Evolutionary conservation across 208 protist genomes (phyloP).

Genomic region (Leishmania amazonensis): DNA sequence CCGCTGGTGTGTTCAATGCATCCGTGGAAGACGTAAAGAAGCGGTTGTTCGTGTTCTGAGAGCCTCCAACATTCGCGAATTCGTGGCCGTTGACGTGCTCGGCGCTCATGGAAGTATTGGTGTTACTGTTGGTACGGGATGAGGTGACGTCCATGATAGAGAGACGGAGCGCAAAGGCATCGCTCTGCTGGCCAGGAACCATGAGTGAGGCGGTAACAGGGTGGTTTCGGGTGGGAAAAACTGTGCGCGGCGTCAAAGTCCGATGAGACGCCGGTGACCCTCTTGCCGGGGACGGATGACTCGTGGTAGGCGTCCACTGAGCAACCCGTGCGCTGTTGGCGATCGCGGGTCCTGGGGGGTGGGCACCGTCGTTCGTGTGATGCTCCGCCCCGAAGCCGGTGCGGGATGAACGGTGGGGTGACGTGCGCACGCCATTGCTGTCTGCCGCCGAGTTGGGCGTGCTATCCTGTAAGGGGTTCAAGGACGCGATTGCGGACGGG

Average conservation of each 20-base stretch:
- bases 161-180: constrained; percentile 6
- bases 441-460: not conserved
- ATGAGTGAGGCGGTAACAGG: constrained; percentile 3
- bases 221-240: not conserved
- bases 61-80: not conserved
- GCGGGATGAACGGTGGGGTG: not conserved
- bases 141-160: constrained; percentile 13
- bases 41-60: constrained; percentile 13
- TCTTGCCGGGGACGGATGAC: constrained; percentile 1
- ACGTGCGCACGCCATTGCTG: constrained; percentile 1
- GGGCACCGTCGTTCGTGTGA: constrained; percentile 1
- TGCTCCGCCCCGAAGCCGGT: not conserved
- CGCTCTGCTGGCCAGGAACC: constrained; percentile 6
- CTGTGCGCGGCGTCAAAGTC: constrained; percentile 12
- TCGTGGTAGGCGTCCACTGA: constrained; percentile 5
- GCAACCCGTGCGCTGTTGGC: constrained; percentile 3
- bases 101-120: constrained; percentile 22
- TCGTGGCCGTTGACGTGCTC: constrained; percentile 27
- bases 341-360: not conserved
- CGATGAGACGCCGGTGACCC: constrained; percentile 15
- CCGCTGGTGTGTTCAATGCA: constrained; percentile 25
- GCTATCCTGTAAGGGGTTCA: not conserved
- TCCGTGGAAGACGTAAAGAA: constrained; percentile 25
- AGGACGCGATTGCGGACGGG: not conserved
- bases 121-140: constrained; percentile 18